A percentile compares a stretch with the other conserved stretches of the same genome.
phyloP scores from a whole-genome alignment of 805 yeast genomes.

The Hemisphaericaspora nanyangensis region DNA sequence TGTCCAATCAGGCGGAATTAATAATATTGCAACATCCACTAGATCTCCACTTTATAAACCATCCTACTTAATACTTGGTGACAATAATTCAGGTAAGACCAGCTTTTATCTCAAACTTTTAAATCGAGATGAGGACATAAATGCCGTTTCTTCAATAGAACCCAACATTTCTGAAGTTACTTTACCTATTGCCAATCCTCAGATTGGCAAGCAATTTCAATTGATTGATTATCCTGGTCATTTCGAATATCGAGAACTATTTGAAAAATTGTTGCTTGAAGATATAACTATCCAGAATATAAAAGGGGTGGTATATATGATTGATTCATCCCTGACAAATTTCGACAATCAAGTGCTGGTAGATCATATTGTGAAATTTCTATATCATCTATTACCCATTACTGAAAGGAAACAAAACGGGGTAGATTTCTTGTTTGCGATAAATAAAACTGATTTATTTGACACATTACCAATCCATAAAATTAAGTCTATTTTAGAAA shows the following conservation, averaged over 20 bases:
- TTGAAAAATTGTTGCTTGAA: conserved; percentile 46
- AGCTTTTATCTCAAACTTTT: conserved; percentile 40
- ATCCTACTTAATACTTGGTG: conserved; percentile 62
- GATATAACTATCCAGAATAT: conserved; percentile 39
- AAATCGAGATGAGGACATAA: conserved; percentile 10
- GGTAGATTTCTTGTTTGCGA: conserved; percentile 69
- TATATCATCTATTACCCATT: conserved; percentile 54
- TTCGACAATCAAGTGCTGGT: conserved; percentile 34
- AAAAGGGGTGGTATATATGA: conserved; percentile 67
- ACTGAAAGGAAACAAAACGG: conserved; percentile 72
- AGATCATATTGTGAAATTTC: conserved; percentile 49
- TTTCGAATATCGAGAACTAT: conserved; percentile 59
- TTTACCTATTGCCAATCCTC: conserved; percentile 33
- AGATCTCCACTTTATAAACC: conserved; percentile 35
- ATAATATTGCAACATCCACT: conserved; percentile 5
- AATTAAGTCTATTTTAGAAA: conserved; percentile 56
- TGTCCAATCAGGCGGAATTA: conserved; percentile 18
- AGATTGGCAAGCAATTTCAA: conserved; percentile 38
- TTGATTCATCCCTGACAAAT: conserved; percentile 69
- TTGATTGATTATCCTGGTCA: conserved; percentile 90
- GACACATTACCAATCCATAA: conserved; percentile 70
- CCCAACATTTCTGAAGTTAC: conserved; percentile 25
- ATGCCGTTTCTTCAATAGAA: conserved; percentile 37
- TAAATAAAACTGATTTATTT: conserved; percentile 84
- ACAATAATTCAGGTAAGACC: conserved; percentile 66